Percentiles rank a stretch among this genome's conserved stretches.
These are phyloP conservation scores for Telopea speciosissima DNA, from an alignment of 177 flowering plant species.

Conservation along the genomic window DNA sequence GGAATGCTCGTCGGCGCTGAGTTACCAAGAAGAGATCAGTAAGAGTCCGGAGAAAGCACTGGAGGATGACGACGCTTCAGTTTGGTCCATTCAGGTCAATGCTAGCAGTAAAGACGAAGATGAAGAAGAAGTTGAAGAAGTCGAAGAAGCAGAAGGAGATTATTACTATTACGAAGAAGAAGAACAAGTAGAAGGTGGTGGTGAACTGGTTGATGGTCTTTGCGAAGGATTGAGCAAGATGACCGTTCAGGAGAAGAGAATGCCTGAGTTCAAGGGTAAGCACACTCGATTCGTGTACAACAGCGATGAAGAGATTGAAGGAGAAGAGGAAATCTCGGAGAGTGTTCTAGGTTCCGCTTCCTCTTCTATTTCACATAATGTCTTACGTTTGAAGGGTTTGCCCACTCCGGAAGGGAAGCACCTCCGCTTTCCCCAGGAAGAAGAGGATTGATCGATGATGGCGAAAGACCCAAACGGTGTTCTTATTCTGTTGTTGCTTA, in stretches of 20 bases:
- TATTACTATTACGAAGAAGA: conserved; percentile 22
- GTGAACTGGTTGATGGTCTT: conserved; percentile 14
- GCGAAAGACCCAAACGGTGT: neutral
- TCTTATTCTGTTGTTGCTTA: no score
- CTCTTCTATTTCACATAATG: conserved; percentile 14
- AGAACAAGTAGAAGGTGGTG: conserved; percentile 4
- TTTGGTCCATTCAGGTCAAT: conserved; percentile 50
- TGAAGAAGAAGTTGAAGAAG: conserved; percentile 22
- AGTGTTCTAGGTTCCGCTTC: no score
- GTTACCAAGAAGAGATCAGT: conserved; percentile 22
- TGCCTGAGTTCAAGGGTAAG: conserved; percentile 17
- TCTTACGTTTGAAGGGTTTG: conserved; percentile 44
- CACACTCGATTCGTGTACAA: conserved; percentile 21
- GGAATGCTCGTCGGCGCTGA: conserved; percentile 43
- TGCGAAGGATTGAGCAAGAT: conserved; percentile 19
- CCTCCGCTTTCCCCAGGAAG: conserved; percentile 35
- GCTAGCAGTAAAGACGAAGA: conserved; percentile 30
- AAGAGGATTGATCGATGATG: conserved; percentile 16
- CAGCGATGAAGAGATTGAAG: conserved; percentile 18
- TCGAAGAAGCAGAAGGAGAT: conserved; percentile 15
- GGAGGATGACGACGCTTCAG: conserved; percentile 45
- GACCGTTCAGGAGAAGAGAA: conserved; percentile 9
- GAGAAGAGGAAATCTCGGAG: conserved; percentile 17
- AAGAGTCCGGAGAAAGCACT: conserved; percentile 14
- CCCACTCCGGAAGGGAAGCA: conserved; percentile 66